phyloP scores from a whole-genome alignment of 2,329 filamentous ascomycete genomes.

The Pseudocercospora ulei region DNA sequence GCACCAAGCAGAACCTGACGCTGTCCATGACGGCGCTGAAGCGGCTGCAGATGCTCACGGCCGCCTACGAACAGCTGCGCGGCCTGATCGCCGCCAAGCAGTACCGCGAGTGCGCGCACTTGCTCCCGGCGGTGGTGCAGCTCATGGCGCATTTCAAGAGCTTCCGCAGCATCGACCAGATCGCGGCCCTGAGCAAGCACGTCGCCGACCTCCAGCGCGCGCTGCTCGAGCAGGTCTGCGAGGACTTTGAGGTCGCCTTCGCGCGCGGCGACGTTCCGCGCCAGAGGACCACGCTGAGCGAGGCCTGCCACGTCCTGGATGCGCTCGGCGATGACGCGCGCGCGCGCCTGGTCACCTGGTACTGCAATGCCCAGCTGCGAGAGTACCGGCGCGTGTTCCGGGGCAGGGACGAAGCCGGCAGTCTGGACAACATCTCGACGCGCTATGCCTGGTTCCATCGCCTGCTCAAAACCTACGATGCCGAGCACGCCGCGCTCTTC shows the following conservation, averaged over 20 bases:
- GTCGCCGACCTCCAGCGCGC: slow-evolving; percentile 90
- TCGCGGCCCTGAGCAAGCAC: slow-evolving; percentile 81
- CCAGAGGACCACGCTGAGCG: slow-evolving; percentile 61
- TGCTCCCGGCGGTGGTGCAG: slow-evolving; percentile 90
- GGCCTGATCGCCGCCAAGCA: slow-evolving; percentile 75
- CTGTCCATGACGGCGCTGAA: slow-evolving; percentile 97
- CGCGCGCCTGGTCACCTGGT: slow-evolving; percentile 80
- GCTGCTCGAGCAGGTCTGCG: slow-evolving; percentile 92
- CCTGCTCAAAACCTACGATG: slow-evolving; percentile 90
- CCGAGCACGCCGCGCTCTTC: slow-evolving; percentile 82
- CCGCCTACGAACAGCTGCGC: slow-evolving; percentile 92
- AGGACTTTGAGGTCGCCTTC: slow-evolving; percentile 95
- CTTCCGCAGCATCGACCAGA: slow-evolving; percentile 95
- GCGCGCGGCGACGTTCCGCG: slow-evolving; percentile 71
- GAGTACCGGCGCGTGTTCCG: slow-evolving; percentile 95
- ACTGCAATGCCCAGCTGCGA: slow-evolving; percentile 90
- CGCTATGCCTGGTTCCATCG: slow-evolving; percentile 94
- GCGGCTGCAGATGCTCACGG: slow-evolving; percentile 94
- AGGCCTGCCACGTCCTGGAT: slow-evolving; percentile 90
- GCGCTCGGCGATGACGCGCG: slow-evolving; percentile 81
- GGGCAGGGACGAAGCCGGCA: slow-evolving; percentile 92
- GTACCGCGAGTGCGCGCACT: slow-evolving; percentile 86
- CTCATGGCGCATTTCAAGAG: slow-evolving; percentile 98
- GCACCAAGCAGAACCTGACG: slow-evolving; percentile 91
- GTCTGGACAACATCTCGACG: slow-evolving; percentile 88